Conservation (phyloP, 2,329 filamentous ascomycete species). For the Volutella citrinella region DNA sequence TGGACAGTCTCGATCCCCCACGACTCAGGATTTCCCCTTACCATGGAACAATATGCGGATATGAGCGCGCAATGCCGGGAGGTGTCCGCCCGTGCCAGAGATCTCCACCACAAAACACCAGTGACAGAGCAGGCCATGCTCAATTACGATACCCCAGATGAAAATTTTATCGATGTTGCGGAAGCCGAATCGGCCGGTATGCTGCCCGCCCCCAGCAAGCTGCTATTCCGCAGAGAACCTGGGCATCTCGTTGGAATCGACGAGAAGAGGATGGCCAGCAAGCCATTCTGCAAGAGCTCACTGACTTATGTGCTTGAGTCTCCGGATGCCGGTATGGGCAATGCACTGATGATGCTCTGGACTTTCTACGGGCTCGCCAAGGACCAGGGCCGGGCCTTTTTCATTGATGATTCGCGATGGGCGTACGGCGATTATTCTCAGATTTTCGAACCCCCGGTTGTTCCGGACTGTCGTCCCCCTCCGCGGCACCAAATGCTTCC, state of each 20-base stretch:
- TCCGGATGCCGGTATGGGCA: conserved; percentile 72
- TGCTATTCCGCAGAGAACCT: conserved; percentile 36
- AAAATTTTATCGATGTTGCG: conserved; percentile 69
- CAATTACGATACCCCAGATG: conserved; percentile 60
- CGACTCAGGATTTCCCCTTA: conserved; percentile 63
- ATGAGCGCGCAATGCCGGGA: conserved; percentile 68
- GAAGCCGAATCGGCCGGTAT: conserved; percentile 67
- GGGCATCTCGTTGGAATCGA: conserved; percentile 49
- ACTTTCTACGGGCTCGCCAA: conserved; percentile 77
- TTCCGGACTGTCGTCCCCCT: conserved; percentile 65
- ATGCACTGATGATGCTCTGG: conserved; percentile 76
- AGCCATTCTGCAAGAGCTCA: conserved; percentile 63
- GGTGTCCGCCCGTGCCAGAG: conserved; percentile 56
- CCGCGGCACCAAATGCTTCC: conserved; percentile 74
- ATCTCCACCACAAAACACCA: conserved; percentile 37
- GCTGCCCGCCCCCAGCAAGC: conserved; percentile 44
- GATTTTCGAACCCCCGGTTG: conserved; percentile 67
- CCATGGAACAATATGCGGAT: conserved; percentile 62
- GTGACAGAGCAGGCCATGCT: conserved; percentile 43
- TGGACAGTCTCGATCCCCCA: conserved; percentile 83
- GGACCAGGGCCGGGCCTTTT: conserved; percentile 72
- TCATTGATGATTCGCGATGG: conserved; percentile 82
- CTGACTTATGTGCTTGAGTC: conserved; percentile 77
- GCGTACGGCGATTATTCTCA: conserved; percentile 72
- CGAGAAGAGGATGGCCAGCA: conserved; percentile 40